Percentiles rank a stretch among this genome's conserved stretches.
Evolutionary conservation across 2,329 filamentous ascomycete species (phyloP).

Genomic region (Basipetospora sp.): DNA sequence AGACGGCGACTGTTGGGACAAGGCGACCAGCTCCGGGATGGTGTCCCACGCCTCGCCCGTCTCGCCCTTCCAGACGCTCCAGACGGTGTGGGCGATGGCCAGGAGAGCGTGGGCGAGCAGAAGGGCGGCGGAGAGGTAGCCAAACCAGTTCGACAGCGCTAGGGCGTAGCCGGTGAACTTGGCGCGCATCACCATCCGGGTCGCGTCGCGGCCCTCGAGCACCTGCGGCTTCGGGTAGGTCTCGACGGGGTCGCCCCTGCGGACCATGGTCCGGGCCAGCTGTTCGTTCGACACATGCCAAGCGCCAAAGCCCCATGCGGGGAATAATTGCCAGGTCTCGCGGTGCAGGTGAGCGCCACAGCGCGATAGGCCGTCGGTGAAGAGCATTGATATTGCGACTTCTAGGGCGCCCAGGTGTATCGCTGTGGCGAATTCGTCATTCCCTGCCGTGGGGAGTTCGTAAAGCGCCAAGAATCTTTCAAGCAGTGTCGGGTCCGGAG

Average conservation of each 20-base stretch:
- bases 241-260: background rate
- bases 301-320: background rate
- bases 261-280: background rate
- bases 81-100: background rate
- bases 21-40: background rate
- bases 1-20: background rate
- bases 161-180: background rate
- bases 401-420: background rate
- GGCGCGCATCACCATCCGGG: background rate
- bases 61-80: background rate
- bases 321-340: background rate
- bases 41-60: background rate
- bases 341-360: background rate
- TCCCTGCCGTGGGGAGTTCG: background rate
- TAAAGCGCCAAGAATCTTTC: background rate
- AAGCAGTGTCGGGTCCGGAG: background rate
- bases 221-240: background rate
- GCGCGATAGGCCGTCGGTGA: background rate
- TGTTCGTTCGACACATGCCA: background rate
- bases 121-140: background rate
- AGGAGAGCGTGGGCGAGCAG: background rate
- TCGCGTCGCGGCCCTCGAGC: background rate
- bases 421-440: background rate
- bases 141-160: background rate
- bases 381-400: background rate